phyloP scores from a whole-genome alignment of 1,139 yeast genomes.

The Taiozyma sp. region DNA sequence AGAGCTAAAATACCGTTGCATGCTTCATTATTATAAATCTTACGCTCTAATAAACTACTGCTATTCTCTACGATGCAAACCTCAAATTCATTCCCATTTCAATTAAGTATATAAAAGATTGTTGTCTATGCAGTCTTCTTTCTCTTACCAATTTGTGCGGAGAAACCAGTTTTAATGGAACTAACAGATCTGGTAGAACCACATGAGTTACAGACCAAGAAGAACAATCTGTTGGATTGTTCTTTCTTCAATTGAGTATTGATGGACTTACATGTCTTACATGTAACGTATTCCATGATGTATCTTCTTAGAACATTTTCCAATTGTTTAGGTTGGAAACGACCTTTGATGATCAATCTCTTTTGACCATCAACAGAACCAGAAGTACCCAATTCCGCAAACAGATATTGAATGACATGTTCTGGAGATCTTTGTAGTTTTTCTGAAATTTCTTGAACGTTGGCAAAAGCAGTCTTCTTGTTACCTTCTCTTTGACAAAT shows the following conservation, averaged over 20 bases:
- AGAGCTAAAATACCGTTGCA: neutral
- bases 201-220: constrained; percentile 96
- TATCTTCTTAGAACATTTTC: constrained; percentile 95
- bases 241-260: constrained; percentile 95
- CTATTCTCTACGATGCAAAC: neutral
- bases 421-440: constrained; percentile 96
- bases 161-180: constrained; percentile 99
- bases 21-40: neutral
- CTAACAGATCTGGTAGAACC: constrained; percentile 97
- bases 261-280: constrained; percentile 98
- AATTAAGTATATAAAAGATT: neutral
- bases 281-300: constrained; percentile 94
- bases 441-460: constrained; percentile 90
- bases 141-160: constrained; percentile 86
- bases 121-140: constrained; percentile 35
- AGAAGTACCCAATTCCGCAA: constrained; percentile 98
- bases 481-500: constrained; percentile 95
- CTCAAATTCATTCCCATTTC: neutral
- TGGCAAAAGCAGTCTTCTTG: constrained; percentile 93
- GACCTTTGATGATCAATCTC: constrained; percentile 95
- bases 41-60: neutral
- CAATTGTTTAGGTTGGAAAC: constrained; percentile 96
- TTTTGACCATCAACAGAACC: constrained; percentile 98
- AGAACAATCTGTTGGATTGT: constrained; percentile 91
- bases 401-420: constrained; percentile 92